phyloP scores from a whole-genome alignment of 768 basidiomycete genomes.

The Mycena amicta region DNA sequence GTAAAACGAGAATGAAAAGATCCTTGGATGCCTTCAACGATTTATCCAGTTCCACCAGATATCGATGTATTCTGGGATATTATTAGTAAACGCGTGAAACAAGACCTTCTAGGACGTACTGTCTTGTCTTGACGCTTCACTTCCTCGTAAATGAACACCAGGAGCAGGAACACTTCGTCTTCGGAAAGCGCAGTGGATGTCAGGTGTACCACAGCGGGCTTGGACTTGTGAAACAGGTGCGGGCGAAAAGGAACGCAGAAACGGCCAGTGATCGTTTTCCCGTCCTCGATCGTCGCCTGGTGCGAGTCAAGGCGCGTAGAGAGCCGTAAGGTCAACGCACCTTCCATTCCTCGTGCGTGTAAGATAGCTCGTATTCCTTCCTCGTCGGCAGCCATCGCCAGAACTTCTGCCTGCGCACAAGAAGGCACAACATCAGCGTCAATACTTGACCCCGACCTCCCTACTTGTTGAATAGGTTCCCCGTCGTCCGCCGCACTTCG shows the following conservation, averaged over 20 bases:
- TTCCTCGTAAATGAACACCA: slow-evolving; percentile 40
- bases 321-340: slow-evolving; percentile 26
- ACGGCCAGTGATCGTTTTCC: slow-evolving; percentile 26
- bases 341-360: slow-evolving; percentile 51
- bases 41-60: background rate
- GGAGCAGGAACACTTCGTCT: slow-evolving; percentile 40
- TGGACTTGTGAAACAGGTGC: slow-evolving; percentile 47
- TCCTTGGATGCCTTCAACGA: background rate
- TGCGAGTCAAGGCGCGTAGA: background rate
- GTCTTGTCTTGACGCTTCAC: slow-evolving; percentile 39
- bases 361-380: slow-evolving; percentile 46
- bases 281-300: slow-evolving; percentile 24
- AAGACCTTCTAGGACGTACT: slow-evolving; percentile 22
- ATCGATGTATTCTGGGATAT: background rate
- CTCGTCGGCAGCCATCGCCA: slow-evolving; percentile 49
- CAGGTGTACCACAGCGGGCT: slow-evolving; percentile 42
- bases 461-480: slow-evolving; percentile 34
- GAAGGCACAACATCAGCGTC: slow-evolving; percentile 1
- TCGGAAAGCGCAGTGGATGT: slow-evolving; percentile 40
- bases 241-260: slow-evolving; percentile 49
- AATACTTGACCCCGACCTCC: background rate
- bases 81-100: background rate
- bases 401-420: slow-evolving; percentile 33
- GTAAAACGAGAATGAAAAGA: background rate
- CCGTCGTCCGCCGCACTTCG: slow-evolving; percentile 43